Evolutionary conservation across 2,329 filamentous ascomycete species (phyloP), one percentile per base, ranked within the genome.

Genomic region (Alternaria arborescens): DNA sequence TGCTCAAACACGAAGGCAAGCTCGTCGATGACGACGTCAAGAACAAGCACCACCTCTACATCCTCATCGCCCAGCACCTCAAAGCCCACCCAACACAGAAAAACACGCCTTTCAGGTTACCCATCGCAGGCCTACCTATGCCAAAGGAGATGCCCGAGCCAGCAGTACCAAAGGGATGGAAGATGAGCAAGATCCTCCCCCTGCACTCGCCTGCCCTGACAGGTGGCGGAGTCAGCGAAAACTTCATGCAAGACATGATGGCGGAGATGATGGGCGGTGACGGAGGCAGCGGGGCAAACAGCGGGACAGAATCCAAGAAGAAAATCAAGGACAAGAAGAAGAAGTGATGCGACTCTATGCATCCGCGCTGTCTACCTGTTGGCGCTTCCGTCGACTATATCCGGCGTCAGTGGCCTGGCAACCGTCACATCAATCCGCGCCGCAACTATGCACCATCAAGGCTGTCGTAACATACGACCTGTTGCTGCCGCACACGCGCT

Each of bases 211-310:
- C 94, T 0, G 95, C 93, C 18, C 86, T 98, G 80, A 95, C 91
- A 55, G 95, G 95, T 8, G 95, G 95, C 11, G 95, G 95, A 36
- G 92, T 98, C 11, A 94, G 89, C 64, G 95, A 99, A 79, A 97
- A 98, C 75, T 88, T 97, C 63, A 89, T 98, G 74, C 93, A 95
- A 83, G 94, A 97, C 70, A 97, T 97, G 85, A 97, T 98, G 94
- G 90, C 89, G 73, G 93, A 96, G 82, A 97, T 98, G 92, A 83
- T 86, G 66, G 82, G 82, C 11, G 67, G 73, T 54, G 74, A 68
- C 42, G 73, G 64, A 10, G 55, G 54, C 28, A 70, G 68, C 42
- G 69, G 64, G 20, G 66, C 70, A 46, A 68, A 68, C 42, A 71
- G 71, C 32, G 71, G 66, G 18, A 46, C 68, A 20, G 73, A 70